phyloP scores from a whole-genome alignment of 2,329 filamentous ascomycete species.

The Rutstroemia sydowiana region DNA sequence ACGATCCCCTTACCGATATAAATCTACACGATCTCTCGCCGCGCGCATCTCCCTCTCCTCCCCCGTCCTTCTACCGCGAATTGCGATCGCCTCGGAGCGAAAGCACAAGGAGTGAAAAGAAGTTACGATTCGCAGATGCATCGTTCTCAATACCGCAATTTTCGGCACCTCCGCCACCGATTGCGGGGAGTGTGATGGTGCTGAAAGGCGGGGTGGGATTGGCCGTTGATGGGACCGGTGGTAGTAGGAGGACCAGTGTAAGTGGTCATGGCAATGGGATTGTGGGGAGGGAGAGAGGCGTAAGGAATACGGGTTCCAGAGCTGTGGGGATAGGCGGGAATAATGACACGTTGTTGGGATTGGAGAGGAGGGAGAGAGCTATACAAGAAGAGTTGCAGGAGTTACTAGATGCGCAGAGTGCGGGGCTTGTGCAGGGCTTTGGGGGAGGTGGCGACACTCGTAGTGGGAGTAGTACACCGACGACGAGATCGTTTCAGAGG shows the following conservation, averaged over 20 bases:
- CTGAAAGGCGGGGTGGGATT: conserved; percentile 12
- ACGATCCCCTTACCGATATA: not conserved
- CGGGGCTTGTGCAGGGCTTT: conserved; percentile 33
- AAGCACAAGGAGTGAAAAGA: not conserved
- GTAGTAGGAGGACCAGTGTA: not conserved
- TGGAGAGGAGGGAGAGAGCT: conserved; percentile 43
- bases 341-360: conserved; percentile 30
- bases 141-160: conserved; percentile 27
- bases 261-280: not conserved
- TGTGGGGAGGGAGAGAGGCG: not conserved
- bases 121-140: not conserved
- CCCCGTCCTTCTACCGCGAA: conserved; percentile 5
- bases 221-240: not conserved
- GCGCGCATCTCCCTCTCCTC: not conserved
- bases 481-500: conserved; percentile 17
- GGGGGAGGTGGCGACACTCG: conserved; percentile 29
- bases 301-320: not conserved
- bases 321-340: not conserved
- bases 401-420: conserved; percentile 51
- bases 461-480: conserved; percentile 27
- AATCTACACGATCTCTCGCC: conserved; percentile 4
- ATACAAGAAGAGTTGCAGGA: conserved; percentile 51
- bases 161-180: conserved; percentile 26
- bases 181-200: conserved; percentile 18
- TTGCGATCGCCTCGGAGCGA: not conserved